Base-by-base conservation (phyloP, 306 rosid species). In the Medicago lupulina region DNA sequence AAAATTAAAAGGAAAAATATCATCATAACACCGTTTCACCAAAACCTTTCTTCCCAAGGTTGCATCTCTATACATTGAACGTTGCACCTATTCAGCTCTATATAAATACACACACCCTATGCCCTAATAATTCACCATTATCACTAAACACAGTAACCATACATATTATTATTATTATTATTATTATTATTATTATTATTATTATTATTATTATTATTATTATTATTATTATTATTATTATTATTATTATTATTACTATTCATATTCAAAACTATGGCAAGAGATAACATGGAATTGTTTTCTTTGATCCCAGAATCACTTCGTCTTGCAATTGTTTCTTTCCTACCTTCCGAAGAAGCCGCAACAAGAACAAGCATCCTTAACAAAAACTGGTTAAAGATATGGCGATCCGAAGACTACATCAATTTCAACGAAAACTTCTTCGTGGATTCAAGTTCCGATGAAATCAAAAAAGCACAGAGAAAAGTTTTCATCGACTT, bases 401-500 rank as follows among this genome's bases (percentile, higher is more conserved):
- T 31, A 5, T 83, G 83, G 86, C 12, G 64, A n/a, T 5, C 66
- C 1, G 66, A 59, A 1, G 36, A 11, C 28, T 17, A 54, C 65
- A 31, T 83, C 0, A 60, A 70, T 8, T 64, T 75, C 81, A 38
- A 83, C 0, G 78, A 83, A 75, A 49, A 4, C 54, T 36, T 64
- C 54, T 79, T 79, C 9, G 74, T 62, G 12, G 66, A 70, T 7
- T 15, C 15, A 17, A n/a, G 3, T 6, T 40, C 49, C 1, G 41
- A 58, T 3, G 25, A 57, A 23, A n/a, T 64, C 41, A 49, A 28
- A 71, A 15, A 55, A 4, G 9, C 43, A 18, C 66, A 76, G 1
- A 82, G 53, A 49, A 51, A 7, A 5, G 23, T 9, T 25, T 82
- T 77, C 11, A 21, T 72, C 21, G 28, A 73, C 25, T 82, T 58